These are phyloP conservation scores for Sporothrix dimorphospora DNA, from an alignment of 2,329 filamentous ascomycete species.

Conservation along the genomic window DNA sequence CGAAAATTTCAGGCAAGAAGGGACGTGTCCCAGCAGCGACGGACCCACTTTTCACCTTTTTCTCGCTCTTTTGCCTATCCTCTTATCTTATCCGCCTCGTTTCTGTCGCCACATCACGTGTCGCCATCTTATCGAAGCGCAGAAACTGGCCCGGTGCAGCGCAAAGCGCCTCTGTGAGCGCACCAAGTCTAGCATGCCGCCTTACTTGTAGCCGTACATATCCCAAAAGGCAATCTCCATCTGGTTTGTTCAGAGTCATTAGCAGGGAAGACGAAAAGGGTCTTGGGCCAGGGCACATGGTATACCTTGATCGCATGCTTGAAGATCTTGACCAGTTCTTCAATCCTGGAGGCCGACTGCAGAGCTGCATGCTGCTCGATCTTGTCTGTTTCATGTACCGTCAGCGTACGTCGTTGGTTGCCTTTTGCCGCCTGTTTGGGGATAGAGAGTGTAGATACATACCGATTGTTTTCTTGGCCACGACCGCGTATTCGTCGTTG, in stretches of 20 bases:
- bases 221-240: constrained; percentile 78
- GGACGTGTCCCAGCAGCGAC: background rate
- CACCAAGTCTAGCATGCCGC: background rate
- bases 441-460: constrained; percentile 39
- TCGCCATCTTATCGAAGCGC: background rate
- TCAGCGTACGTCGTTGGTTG: too few relatives aligned
- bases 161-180: too few relatives aligned
- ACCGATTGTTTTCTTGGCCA: constrained; percentile 73
- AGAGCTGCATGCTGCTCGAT: constrained; percentile 74
- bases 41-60: constrained; percentile 34
- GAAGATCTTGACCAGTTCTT: constrained; percentile 83
- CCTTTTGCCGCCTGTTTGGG: constrained; percentile 25
- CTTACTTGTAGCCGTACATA: constrained; percentile 50
- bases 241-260: constrained; percentile 43
- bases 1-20: constrained; percentile 20
- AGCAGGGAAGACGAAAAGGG: background rate
- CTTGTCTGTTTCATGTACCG: constrained; percentile 44
- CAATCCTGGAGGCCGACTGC: constrained; percentile 74
- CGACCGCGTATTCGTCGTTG: constrained; percentile 74
- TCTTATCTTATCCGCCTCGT: background rate
- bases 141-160: too few relatives aligned
- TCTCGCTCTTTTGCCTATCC: constrained; percentile 26
- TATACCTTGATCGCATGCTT: constrained; percentile 81
- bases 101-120: constrained; percentile 32
- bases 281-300: background rate